phyloP scores from a whole-genome alignment of 2,329 filamentous ascomycete genomes.

The Xylaria sp. region DNA sequence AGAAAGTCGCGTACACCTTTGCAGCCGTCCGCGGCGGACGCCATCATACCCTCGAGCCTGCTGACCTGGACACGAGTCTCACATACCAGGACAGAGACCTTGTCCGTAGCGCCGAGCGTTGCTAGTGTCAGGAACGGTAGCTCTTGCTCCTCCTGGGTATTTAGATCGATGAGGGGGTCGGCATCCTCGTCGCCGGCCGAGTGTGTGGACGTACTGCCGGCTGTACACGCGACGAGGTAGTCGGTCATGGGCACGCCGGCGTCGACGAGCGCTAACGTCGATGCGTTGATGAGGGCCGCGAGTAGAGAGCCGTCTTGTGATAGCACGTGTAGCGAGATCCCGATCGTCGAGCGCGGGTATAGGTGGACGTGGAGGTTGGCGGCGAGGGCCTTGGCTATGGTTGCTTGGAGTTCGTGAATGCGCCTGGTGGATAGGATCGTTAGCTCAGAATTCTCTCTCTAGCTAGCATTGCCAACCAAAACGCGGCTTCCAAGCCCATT shows the following conservation, averaged over 20 bases:
- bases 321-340: conserved; percentile 85
- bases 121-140: conserved; percentile 89
- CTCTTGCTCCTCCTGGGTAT: conserved; percentile 84
- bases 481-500: too few relatives aligned
- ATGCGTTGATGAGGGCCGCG: conserved; percentile 89
- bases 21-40: conserved; percentile 91
- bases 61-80: conserved; percentile 88
- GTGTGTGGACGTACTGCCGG: conserved; percentile 79
- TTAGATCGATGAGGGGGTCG: conserved; percentile 84
- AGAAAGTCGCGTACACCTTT: conserved; percentile 84
- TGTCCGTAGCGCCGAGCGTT: conserved; percentile 78
- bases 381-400: conserved; percentile 80
- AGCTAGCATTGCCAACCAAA: not conserved
- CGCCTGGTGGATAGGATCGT: conserved; percentile 63
- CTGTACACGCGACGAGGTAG: conserved; percentile 88
- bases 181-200: conserved; percentile 73
- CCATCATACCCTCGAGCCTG: conserved; percentile 90
- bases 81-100: conserved; percentile 82
- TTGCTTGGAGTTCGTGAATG: conserved; percentile 82
- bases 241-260: conserved; percentile 96
- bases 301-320: conserved; percentile 91
- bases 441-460: not conserved
- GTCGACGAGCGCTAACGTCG: conserved; percentile 91
- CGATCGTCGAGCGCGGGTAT: conserved; percentile 88
- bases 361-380: conserved; percentile 85